Conservation (phyloP, 208 protist species). For the Trypanosoma conorhini region DNA sequence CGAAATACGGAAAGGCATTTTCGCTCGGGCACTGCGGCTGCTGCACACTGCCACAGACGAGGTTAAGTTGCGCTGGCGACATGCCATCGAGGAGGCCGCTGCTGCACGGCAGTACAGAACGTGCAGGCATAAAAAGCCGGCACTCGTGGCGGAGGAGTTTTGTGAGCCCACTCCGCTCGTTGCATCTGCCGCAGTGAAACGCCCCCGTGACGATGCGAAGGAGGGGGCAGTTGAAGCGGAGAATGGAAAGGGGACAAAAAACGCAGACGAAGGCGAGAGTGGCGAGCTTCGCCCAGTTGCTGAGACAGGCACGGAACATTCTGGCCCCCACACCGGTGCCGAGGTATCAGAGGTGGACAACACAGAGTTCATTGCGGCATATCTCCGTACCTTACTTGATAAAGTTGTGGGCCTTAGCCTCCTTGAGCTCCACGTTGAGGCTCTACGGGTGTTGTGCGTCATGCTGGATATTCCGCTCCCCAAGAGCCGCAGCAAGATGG, state of each 20-base stretch:
- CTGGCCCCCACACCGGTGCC: background rate
- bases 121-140: background rate
- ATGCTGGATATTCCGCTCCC: constrained; percentile 68
- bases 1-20: constrained; percentile 88
- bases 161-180: background rate
- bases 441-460: constrained; percentile 68
- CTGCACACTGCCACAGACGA: constrained; percentile 38
- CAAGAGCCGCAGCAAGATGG: constrained; percentile 45
- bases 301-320: background rate
- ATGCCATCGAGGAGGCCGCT: constrained; percentile 52
- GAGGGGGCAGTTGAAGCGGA: background rate
- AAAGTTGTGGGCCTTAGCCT: constrained; percentile 74
- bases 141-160: constrained; percentile 4
- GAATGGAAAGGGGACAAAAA: background rate
- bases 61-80: constrained; percentile 58
- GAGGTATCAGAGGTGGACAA: constrained; percentile 21
- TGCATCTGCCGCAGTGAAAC: constrained; percentile 5
- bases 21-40: constrained; percentile 60
- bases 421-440: constrained; percentile 55
- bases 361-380: constrained; percentile 65
- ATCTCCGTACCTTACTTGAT: constrained; percentile 76
- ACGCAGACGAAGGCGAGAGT: background rate
- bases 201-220: constrained; percentile 9
- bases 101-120: constrained; percentile 13
- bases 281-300: background rate